A percentile compares a stretch with the other conserved stretches of the same genome.
These are phyloP conservation scores for Atalantia buxifolia DNA, from an alignment of 345 rosid genomes.

Conservation along the genomic window DNA sequence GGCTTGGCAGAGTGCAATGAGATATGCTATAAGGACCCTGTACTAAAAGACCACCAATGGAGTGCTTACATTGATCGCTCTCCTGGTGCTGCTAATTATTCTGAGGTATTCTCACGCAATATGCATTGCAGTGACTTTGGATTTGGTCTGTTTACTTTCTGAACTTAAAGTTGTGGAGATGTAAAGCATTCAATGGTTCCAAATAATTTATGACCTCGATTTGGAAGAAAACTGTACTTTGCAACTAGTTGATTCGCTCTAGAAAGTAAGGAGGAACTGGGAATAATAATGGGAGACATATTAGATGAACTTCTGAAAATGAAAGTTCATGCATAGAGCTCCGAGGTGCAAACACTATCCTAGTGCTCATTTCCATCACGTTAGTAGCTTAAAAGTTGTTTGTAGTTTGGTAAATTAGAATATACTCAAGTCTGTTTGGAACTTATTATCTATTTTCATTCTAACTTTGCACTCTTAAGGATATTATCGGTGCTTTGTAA, in stretches of 20 bases:
- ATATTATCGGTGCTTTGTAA: not conserved
- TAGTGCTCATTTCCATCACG: not conserved
- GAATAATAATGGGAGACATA: not conserved
- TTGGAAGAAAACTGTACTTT: not conserved
- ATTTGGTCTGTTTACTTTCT: not conserved
- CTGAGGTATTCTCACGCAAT: conserved; percentile 45
- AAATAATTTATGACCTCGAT: not conserved
- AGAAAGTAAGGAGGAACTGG: not conserved
- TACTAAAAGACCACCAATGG: conserved; percentile 85
- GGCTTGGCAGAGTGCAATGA: conserved; percentile 79
- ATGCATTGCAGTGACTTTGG: not conserved
- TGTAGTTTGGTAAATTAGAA: not conserved
- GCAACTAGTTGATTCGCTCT: not conserved
- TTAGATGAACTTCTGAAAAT: not conserved
- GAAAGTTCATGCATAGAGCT: not conserved
- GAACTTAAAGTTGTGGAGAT: not conserved
- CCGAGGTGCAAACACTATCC: not conserved
- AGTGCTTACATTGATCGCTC: conserved; percentile 90
- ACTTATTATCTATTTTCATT: not conserved
- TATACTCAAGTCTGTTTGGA: not conserved
- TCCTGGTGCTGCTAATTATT: conserved; percentile 78
- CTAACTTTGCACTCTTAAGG: not conserved
- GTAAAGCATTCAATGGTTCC: not conserved
- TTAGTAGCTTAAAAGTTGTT: not conserved
- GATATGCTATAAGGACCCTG: conserved; percentile 97